Conservation (phyloP, 2,329 filamentous ascomycete genomes). For the Stagonosporopsis cucurbitacearum region DNA sequence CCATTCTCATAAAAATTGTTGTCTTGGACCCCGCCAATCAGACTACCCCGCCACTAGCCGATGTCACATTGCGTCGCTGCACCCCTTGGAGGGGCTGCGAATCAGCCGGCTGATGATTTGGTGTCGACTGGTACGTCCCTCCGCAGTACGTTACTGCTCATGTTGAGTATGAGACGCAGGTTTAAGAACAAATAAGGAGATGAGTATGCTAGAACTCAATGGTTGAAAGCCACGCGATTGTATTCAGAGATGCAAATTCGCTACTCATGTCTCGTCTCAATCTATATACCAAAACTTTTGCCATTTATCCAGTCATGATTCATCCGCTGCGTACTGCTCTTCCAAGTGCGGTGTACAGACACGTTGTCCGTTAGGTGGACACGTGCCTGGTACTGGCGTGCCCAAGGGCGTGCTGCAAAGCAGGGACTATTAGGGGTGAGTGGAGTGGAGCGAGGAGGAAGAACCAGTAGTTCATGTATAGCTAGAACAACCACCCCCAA, state of each 20-base stretch:
- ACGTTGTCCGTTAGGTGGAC: neutral
- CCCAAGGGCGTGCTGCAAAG: constrained; percentile 1
- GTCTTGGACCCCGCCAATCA: constrained; percentile 9
- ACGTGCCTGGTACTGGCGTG: neutral
- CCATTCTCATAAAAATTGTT: constrained; percentile 8
- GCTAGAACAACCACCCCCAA: constrained; percentile 30
- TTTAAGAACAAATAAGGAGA: neutral
- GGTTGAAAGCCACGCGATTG: neutral
- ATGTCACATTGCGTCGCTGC: neutral
- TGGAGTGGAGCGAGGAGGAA: constrained; percentile 20
- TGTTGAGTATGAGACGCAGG: neutral
- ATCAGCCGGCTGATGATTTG: neutral
- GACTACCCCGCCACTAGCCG: constrained; percentile 11
- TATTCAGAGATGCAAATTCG: neutral
- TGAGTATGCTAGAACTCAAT: neutral
- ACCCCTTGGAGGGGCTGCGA: neutral
- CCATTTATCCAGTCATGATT: constrained; percentile 13
- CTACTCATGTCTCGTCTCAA: constrained; percentile 14
- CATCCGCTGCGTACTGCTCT: constrained; percentile 10
- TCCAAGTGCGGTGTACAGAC: neutral
- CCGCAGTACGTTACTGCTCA: neutral
- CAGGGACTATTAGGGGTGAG: constrained; percentile 19
- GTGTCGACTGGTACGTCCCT: no score
- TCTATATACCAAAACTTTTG: constrained; percentile 21
- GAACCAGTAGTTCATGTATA: constrained; percentile 35